Evolutionary conservation across 345 rosid species (phyloP).

Genomic region (Garcia nutans): DNA sequence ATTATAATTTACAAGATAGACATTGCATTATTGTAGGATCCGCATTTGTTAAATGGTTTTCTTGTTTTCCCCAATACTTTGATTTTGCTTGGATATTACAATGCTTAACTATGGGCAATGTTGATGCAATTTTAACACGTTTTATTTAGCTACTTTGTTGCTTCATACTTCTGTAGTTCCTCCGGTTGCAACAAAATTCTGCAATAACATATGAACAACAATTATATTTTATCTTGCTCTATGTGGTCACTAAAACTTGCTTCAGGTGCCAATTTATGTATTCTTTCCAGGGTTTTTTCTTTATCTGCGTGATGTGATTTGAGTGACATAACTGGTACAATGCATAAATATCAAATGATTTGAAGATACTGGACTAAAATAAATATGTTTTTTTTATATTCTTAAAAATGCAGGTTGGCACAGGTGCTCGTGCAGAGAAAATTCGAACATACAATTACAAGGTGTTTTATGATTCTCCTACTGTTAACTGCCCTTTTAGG

Average conservation of each 20-base stretch:
- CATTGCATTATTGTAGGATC: no score
- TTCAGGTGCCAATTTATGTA: not conserved
- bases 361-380: conserved; percentile 5
- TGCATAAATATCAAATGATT: not conserved
- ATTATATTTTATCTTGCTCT: not conserved
- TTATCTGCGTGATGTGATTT: not conserved
- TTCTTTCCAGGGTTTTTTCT: not conserved
- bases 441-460: conserved; percentile 91
- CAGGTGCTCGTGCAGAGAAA: conserved; percentile 95
- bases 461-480: conserved; percentile 35
- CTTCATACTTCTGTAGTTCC: no score
- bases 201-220: no score
- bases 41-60: no score
- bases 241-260: not conserved
- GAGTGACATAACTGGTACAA: not conserved
- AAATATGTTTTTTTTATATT: conserved; percentile 6
- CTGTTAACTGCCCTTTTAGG: not conserved
- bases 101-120: no score
- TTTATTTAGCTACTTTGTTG: no score
- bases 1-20: no score
- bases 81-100: no score
- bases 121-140: no score
- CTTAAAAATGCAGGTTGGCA: conserved; percentile 64
- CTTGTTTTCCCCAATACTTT: no score
- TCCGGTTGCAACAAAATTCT: no score